A percentile compares a stretch with the other conserved stretches of the same genome.
Conservation (phyloP, 352 stramenopile species). For the Phytophthora ramorum region DNA sequence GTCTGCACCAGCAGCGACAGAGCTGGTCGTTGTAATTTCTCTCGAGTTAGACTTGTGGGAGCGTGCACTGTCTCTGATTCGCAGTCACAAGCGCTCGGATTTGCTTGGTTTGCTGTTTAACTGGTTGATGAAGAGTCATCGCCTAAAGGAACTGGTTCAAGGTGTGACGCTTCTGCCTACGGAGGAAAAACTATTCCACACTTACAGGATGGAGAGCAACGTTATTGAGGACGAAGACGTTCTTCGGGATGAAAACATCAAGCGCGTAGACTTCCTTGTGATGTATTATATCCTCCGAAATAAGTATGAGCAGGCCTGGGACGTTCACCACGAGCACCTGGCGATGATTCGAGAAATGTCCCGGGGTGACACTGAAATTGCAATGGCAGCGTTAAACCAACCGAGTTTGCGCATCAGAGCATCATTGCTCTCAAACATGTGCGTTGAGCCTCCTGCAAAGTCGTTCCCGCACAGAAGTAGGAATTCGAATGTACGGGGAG, state of each 20-base stretch:
- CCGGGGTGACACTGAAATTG: constrained; percentile 67
- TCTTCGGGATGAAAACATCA: constrained; percentile 74
- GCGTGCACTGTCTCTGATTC: constrained; percentile 66
- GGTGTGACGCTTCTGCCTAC: constrained; percentile 53
- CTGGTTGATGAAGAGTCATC: constrained; percentile 75
- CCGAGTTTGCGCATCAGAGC: constrained; percentile 70
- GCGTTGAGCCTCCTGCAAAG: constrained; percentile 52
- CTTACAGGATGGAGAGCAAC: constrained; percentile 78
- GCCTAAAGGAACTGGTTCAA: constrained; percentile 80
- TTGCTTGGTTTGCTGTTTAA: constrained; percentile 72
- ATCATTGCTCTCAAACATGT: constrained; percentile 75
- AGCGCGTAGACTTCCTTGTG: constrained; percentile 76
- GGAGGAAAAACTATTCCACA: constrained; percentile 71
- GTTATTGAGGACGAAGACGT: constrained; percentile 56
- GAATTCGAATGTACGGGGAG: constrained; percentile 39
- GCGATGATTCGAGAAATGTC: constrained; percentile 73
- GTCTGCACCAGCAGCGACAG: constrained; percentile 57
- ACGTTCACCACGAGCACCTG: constrained; percentile 78
- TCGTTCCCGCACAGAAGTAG: constrained; percentile 41
- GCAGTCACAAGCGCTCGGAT: constrained; percentile 61
- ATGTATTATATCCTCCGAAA: constrained; percentile 88
- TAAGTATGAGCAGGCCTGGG: constrained; percentile 77
- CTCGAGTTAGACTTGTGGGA: constrained; percentile 83
- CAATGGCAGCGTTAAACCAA: constrained; percentile 60
- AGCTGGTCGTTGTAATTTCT: constrained; percentile 80